These are phyloP conservation scores for Sarocladium kiliense DNA, from an alignment of 2,329 filamentous ascomycete genomes.

Conservation along the genomic window DNA sequence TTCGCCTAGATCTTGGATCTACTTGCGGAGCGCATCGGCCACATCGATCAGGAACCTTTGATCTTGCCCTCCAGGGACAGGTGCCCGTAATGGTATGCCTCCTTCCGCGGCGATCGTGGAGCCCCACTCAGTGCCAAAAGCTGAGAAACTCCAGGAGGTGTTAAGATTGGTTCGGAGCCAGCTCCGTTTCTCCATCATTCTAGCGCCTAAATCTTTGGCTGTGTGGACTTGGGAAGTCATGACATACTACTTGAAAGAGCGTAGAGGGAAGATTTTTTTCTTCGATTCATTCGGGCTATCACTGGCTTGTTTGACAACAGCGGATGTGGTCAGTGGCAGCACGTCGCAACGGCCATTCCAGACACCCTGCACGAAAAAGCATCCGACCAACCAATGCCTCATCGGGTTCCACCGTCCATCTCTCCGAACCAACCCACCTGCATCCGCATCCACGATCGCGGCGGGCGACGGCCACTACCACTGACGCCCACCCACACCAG, in stretches of 20 bases:
- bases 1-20: neutral
- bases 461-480: neutral
- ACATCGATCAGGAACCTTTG: neutral
- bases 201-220: neutral
- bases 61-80: neutral
- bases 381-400: neutral
- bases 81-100: neutral
- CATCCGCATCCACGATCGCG: neutral
- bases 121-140: neutral
- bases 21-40: neutral
- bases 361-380: too few species aligned
- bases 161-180: neutral
- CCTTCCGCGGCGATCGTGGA: neutral
- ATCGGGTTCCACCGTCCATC: neutral
- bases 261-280: too few species aligned
- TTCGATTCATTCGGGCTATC: too few species aligned
- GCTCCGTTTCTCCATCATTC: neutral
- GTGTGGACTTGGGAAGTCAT: too few species aligned
- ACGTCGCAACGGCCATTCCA: too few species aligned
- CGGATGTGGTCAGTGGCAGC: too few species aligned
- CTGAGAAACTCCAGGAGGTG: neutral
- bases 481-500: neutral
- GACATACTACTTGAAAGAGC: too few species aligned
- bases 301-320: too few species aligned
- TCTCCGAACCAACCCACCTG: neutral